phyloP scores from a whole-genome alignment of 1,139 yeast genomes.

The Pichiaceae sp. region DNA sequence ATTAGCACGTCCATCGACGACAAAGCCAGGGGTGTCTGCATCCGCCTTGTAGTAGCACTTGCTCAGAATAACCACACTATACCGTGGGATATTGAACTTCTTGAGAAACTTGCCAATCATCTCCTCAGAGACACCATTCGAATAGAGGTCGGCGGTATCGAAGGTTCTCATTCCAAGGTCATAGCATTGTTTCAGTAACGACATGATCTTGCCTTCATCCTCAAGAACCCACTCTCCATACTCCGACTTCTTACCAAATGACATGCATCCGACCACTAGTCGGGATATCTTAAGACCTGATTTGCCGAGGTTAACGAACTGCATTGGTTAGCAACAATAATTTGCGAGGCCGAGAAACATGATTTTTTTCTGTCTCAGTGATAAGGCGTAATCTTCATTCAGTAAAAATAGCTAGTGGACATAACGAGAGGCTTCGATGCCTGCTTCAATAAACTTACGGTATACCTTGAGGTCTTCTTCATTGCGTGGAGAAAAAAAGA shows the following conservation, averaged over 20 bases:
- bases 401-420: background rate
- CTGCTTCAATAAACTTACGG: background rate
- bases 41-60: slow-evolving; percentile 29
- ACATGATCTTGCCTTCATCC: slow-evolving; percentile 10
- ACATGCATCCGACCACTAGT: background rate
- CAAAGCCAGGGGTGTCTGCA: slow-evolving; percentile 9
- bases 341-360: background rate
- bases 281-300: background rate
- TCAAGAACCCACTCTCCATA: slow-evolving; percentile 1
- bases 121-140: slow-evolving; percentile 36
- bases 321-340: background rate
- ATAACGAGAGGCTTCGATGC: too few relatives aligned
- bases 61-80: slow-evolving; percentile 38
- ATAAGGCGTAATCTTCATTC: background rate
- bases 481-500: too few relatives aligned
- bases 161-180: slow-evolving; percentile 44
- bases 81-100: slow-evolving; percentile 34
- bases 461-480: too few relatives aligned
- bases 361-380: background rate
- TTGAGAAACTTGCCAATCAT: slow-evolving; percentile 35
- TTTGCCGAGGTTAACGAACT: background rate
- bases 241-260: background rate
- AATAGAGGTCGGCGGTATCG: slow-evolving; percentile 44
- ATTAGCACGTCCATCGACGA: slow-evolving; percentile 7
- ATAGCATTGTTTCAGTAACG: slow-evolving; percentile 41